Base-by-base conservation (phyloP, 225 moss, liverwort and hornwort species). In the Pseudoscleropodium purum region DNA sequence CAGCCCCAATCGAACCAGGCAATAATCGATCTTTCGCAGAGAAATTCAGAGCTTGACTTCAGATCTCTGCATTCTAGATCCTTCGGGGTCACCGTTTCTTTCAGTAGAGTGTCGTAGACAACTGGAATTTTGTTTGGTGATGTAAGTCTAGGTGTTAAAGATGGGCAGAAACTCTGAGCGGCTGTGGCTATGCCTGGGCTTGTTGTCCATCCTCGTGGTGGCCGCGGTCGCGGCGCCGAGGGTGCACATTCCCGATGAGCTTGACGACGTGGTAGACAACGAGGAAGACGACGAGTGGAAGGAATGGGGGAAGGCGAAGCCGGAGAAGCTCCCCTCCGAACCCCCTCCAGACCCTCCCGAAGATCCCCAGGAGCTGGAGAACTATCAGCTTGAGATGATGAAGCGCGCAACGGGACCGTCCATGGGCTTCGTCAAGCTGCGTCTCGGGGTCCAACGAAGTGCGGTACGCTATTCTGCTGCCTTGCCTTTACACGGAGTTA, bases 261-360 rank as follows among this genome's bases (percentile, higher is more conserved):
- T 99, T 74, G 94, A 94, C 86, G 99, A 99, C 75, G 97, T 99
- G 51, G 95, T 91, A 66, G 99, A 99, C 86, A 92, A 95, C 68
- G 99, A 99, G 90, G 99, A 99, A 90, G 99, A 99, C 37, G 96
- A 97, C 2, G 94, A 94, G 20, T 99, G 99, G 99, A 96, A 97
- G 91, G 94, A 88, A 15, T 99, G 99, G 99, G 99, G 97, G 30
- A 95, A 94, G 70, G 65, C 92, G 2, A 97, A 94, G 89, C 89
- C 91, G 51, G 95, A 92, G 91, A 47, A 89, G 47, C 75, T 88
- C 54, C 91, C 94, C 9, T 97, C 92, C 74, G 93, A 96, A 41
- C 99, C 99, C 8, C 99, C 99, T 68, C 93, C 91, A 4, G 95
- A 97, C 26, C 95, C 93, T 39, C 94, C 94, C 4, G 76, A 95